Conservation (phyloP, 805 yeast genomes). For the Zygosaccharomyces rouxii region DNA sequence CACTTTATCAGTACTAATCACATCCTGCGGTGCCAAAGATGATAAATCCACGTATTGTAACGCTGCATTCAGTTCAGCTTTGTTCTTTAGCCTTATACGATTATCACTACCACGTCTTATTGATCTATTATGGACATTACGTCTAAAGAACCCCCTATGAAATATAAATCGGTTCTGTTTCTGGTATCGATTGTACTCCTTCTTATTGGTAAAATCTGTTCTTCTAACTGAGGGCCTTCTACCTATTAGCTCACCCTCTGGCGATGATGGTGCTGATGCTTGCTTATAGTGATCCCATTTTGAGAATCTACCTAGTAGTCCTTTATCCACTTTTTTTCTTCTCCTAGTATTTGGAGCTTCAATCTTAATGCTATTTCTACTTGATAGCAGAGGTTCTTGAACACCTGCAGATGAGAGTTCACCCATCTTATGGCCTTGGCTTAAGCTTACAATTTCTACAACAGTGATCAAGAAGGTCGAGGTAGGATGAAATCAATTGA, state of each 20-base stretch:
- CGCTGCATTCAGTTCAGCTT: constrained; percentile 20
- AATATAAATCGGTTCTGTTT: constrained; percentile 21
- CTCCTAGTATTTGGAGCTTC: constrained; percentile 3
- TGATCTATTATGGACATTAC: constrained; percentile 6
- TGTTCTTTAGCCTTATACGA: constrained; percentile 13
- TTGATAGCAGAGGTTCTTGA: not conserved
- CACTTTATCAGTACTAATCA: constrained; percentile 8
- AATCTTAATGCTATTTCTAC: not conserved
- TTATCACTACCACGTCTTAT: constrained; percentile 1
- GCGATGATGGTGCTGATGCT: not conserved
- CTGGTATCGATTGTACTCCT: constrained; percentile 17
- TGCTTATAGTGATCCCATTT: constrained; percentile 12
- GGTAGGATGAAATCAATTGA: no score
- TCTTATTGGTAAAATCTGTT: constrained; percentile 23
- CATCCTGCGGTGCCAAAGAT: constrained; percentile 12
- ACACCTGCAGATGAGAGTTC: no score
- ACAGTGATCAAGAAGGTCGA: no score
- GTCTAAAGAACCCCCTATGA: constrained; percentile 28
- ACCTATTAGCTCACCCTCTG: not conserved
- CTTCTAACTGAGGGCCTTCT: constrained; percentile 18
- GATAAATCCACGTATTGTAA: constrained; percentile 20
- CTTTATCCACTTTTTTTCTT: not conserved
- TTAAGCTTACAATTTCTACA: no score
- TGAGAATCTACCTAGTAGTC: constrained; percentile 8
- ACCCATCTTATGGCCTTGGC: no score